A percentile compares a stretch with the other conserved stretches of the same genome.
phyloP scores from a whole-genome alignment of 495 filamentous ascomycete species.

The Podospora australis region DNA sequence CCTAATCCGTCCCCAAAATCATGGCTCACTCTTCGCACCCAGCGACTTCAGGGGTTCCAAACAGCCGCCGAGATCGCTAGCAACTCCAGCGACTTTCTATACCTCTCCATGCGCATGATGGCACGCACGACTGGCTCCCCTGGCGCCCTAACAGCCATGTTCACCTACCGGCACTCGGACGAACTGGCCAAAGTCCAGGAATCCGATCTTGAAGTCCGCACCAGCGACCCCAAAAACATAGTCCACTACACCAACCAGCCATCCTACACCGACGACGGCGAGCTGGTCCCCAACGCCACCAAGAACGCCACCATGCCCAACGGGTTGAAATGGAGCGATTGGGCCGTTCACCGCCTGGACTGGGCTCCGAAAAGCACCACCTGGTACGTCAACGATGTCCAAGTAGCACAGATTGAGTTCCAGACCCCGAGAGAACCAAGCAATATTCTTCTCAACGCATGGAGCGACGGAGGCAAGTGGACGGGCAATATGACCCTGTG shows the following conservation, averaged over 20 bases:
- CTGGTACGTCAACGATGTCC: constrained; percentile 60
- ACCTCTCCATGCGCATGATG: constrained; percentile 57
- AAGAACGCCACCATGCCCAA: constrained; percentile 41
- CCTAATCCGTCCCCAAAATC: constrained; percentile 34
- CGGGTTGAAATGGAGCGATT: constrained; percentile 52
- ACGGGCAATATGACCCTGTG: constrained; percentile 61
- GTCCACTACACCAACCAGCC: constrained; percentile 76
- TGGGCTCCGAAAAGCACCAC: constrained; percentile 56
- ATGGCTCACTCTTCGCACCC: constrained; percentile 57
- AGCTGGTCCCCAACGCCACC: constrained; percentile 39
- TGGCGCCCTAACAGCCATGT: constrained; percentile 64
- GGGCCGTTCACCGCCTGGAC: constrained; percentile 68
- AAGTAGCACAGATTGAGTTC: constrained; percentile 54
- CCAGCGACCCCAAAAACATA: constrained; percentile 45
- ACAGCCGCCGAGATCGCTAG: constrained; percentile 61
- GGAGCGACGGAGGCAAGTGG: constrained; percentile 71
- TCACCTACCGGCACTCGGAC: constrained; percentile 49
- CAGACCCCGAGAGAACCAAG: constrained; percentile 54
- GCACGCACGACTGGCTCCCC: constrained; percentile 45
- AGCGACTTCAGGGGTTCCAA: constrained; percentile 48
- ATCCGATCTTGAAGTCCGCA: constrained; percentile 72
- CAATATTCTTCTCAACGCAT: constrained; percentile 62
- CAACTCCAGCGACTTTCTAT: constrained; percentile 46
- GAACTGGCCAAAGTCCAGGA: constrained; percentile 51
- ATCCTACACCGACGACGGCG: constrained; percentile 37